phyloP scores from a whole-genome alignment of 2,329 filamentous ascomycete genomes.

The Tolypocladium tundrense region DNA sequence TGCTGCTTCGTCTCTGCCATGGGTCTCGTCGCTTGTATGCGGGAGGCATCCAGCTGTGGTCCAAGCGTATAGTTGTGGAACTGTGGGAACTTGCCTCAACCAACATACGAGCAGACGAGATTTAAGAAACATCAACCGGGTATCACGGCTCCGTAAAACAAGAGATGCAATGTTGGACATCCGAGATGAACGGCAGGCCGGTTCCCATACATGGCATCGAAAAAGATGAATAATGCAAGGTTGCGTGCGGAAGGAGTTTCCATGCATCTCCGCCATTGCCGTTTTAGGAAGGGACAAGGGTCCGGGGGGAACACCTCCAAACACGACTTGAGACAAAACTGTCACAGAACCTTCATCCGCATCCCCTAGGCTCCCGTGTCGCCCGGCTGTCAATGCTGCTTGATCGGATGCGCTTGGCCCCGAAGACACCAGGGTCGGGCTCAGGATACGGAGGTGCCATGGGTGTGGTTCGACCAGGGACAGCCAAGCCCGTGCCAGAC shows the following conservation, averaged over 20 bases:
- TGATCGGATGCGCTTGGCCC: conserved; percentile 8
- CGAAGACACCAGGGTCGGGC: conserved; percentile 1
- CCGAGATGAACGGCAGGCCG: background rate
- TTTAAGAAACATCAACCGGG: background rate
- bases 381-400: background rate
- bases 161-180: background rate
- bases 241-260: background rate
- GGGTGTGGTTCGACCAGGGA: conserved; percentile 1
- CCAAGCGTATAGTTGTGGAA: background rate
- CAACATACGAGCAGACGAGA: background rate
- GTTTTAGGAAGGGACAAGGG: background rate
- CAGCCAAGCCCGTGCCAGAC: conserved; percentile 3
- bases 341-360: conserved; percentile 17
- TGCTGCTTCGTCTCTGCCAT: background rate
- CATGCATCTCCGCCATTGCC: background rate
- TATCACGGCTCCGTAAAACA: background rate
- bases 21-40: background rate
- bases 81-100: background rate
- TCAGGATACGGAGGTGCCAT: background rate
- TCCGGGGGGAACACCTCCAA: background rate
- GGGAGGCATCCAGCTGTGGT: background rate
- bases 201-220: background rate
- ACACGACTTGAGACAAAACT: conserved; percentile 17
- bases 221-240: background rate
- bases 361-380: background rate